Base-by-base conservation (phyloP, 1,284 basidiomycete species). In the Lentinula novae-zelandiae region DNA sequence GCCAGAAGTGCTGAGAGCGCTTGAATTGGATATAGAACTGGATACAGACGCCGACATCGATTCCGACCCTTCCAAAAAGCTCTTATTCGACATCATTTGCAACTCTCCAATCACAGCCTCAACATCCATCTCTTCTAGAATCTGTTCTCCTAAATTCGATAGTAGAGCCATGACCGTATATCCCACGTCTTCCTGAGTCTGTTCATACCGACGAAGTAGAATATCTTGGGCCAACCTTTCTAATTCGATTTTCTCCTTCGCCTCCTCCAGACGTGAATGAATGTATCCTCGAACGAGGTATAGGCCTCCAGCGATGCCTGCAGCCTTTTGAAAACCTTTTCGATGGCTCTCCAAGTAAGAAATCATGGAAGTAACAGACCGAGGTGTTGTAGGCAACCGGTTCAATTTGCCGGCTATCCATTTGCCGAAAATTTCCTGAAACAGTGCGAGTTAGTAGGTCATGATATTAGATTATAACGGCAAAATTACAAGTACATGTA, bases 111-210 rank as follows among this genome's bases (percentile, higher is more conserved):
- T 95, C 12, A 95, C 76, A 1, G 78, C 76, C 67, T 96, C 95
- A 20, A 96, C 90, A 67, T 96, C 87, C 85, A 95, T 90, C 52
- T 85, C 85, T 33, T 81, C 75, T 15, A 93, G 75, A 12, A 96
- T 81, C 66, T 91, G 86, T 15, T 84, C 78, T 1, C 87, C 84
- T 9, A 96, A 80, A 0, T 90, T 89, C 0, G 92, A 90, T 8
- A 96, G 75, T 38, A 95, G 82, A 0, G 91, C 87, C 70, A 93
- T 85, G 44, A 93, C 79, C 1, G 92, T 95, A 70, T 89, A 96
- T 10, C 86, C 85, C 52, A 86, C 83, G 70, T 96, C 90, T 64
- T 94, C 87, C 66, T 92, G 89, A 57, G 90, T 94, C 68, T 93
- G 87, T 48, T 84, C 78, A 71, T 95, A 96, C 46, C 95, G 80